These are phyloP conservation scores for Cucurbita moschata DNA, from an alignment of 306 rosid genomes.

Conservation along the genomic window DNA sequence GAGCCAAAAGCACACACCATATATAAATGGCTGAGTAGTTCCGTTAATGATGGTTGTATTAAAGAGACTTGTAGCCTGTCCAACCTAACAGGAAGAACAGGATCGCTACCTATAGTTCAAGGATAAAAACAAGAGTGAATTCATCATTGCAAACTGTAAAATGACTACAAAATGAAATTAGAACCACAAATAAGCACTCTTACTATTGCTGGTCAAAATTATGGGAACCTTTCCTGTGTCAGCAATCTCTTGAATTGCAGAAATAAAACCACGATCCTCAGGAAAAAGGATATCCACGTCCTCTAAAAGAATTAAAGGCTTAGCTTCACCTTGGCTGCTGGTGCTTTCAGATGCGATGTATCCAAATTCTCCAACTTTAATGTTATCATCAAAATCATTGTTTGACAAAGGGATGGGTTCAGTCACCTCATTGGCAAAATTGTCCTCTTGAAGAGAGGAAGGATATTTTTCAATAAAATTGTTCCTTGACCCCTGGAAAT, in stretches of 20 bases:
- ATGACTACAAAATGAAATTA: constrained; percentile 6
- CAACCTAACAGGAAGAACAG: constrained; percentile 44
- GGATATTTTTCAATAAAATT: not conserved
- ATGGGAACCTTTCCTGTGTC: constrained; percentile 74
- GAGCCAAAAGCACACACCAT: constrained; percentile 37
- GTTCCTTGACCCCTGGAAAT: constrained; percentile 14
- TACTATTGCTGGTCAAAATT: constrained; percentile 86
- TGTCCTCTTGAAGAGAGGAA: constrained; percentile 19
- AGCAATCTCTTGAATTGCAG: constrained; percentile 68
- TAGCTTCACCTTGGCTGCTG: constrained; percentile 17
- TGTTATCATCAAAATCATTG: constrained; percentile 25
- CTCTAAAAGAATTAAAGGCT: constrained; percentile 62
- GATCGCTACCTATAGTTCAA: constrained; percentile 39
- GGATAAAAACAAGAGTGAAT: constrained; percentile 12
- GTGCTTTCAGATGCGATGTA: constrained; percentile 13
- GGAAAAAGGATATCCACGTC: constrained; percentile 73
- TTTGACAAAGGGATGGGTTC: constrained; percentile 32
- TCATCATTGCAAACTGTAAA: constrained; percentile 12
- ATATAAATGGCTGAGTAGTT: constrained; percentile 48
- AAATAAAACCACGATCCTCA: constrained; percentile 70
- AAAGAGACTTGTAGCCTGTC: constrained; percentile 38
- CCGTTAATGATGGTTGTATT: constrained; percentile 40
- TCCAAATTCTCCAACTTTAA: constrained; percentile 6
- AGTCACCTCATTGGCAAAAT: constrained; percentile 20
- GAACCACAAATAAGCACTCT: constrained; percentile 22